Percentiles rank a stretch among this genome's conserved stretches.
Evolutionary conservation across 2,329 filamentous ascomycete genomes (phyloP).

Genomic region (Botrytis hyacinthi): DNA sequence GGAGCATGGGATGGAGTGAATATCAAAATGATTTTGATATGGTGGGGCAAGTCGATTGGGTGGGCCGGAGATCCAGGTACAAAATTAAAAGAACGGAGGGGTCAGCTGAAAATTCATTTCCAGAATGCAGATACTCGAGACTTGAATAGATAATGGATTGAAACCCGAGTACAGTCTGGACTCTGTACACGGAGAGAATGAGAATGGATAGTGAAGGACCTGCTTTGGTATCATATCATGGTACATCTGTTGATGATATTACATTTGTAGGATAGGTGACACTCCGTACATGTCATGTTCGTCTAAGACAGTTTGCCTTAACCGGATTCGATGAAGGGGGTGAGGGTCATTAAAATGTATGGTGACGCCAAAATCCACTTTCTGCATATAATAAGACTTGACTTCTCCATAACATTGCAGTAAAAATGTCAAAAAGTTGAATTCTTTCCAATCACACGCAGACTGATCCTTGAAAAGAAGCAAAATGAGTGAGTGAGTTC

Average conservation of each 20-base stretch:
- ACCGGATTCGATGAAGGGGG: slow-evolving; percentile 3
- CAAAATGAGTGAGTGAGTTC: not conserved
- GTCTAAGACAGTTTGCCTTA: not conserved
- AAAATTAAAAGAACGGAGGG: not conserved
- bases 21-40: not conserved
- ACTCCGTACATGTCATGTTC: not conserved
- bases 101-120: not conserved
- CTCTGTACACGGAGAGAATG: no score
- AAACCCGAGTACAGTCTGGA: not conserved
- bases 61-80: slow-evolving; percentile 14
- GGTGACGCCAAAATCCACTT: slow-evolving; percentile 1
- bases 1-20: slow-evolving; percentile 1
- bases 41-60: not conserved
- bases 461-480: not conserved
- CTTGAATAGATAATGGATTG: not conserved
- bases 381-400: not conserved
- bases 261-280: not conserved
- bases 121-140: not conserved
- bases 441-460: not conserved
- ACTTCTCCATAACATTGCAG: slow-evolving; percentile 2
- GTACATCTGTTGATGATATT: not conserved
- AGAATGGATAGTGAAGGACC: not conserved
- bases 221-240: not conserved
- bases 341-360: slow-evolving; percentile 11
- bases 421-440: slow-evolving; percentile 2